A percentile compares a stretch with the other conserved stretches of the same genome.
These are phyloP conservation scores for Plasmodium knowlesi DNA, from an alignment of 169 alveolate genomes.

Conservation along the genomic window DNA sequence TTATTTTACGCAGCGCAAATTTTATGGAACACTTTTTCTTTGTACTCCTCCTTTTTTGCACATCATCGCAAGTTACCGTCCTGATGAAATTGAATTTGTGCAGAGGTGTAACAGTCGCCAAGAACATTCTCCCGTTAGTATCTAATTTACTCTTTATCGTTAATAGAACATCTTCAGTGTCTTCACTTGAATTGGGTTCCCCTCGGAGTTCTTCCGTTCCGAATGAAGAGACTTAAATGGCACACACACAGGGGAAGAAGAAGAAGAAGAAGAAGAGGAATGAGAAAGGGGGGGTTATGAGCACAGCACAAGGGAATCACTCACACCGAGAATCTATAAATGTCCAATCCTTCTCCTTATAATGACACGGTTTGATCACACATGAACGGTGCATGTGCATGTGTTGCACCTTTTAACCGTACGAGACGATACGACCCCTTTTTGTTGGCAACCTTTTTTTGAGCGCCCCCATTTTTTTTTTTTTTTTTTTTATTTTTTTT, in stretches of 20 bases:
- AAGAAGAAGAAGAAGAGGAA: too few species aligned
- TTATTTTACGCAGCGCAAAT: background rate
- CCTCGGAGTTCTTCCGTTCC: background rate
- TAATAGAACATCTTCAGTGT: background rate
- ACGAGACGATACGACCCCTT: background rate
- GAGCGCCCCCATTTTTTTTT: background rate
- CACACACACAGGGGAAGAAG: background rate
- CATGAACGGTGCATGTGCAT: background rate
- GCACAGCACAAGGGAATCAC: too few species aligned
- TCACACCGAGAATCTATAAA: background rate
- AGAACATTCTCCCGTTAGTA: background rate
- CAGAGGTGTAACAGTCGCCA: background rate
- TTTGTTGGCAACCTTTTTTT: background rate
- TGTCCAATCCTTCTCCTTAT: background rate
- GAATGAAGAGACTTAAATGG: background rate
- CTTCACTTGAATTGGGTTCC: background rate
- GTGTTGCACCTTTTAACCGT: background rate
- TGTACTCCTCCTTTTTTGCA: too few species aligned
- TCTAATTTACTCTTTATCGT: background rate
- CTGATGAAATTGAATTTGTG: background rate
- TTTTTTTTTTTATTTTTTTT: too few species aligned
- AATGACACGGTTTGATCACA: background rate
- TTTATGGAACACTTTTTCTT: background rate
- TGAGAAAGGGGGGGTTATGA: too few species aligned
- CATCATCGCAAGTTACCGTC: too few species aligned